Evolutionary conservation across 2,329 filamentous ascomycete species (phyloP), one percentile per base, ranked within the genome.

Genomic region (Lomentospora prolificans): DNA sequence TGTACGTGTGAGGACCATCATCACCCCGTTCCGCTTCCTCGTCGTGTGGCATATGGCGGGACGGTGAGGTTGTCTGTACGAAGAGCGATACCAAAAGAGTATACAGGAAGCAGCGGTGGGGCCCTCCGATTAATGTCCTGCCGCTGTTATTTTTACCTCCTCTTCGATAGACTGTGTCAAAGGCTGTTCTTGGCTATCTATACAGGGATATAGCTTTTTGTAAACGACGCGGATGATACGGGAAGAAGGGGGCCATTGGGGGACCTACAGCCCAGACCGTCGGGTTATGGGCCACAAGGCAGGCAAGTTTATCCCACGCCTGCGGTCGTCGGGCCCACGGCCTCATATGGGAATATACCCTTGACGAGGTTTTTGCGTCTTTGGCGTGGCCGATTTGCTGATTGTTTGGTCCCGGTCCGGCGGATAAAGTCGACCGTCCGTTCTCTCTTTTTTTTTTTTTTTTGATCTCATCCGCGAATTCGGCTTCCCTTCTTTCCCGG

Each of bases 111-210:
- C 31, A 17, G 31, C 17, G 19, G 28, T 19, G 19, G 5, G 8
- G 28, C 30, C 10, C 19, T 30, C 31, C 51, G 17, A 24, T 54
- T 54, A 54, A 54, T 54, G 52, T 54, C 52, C 52, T 54, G 36
- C 52, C 52, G 52, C 52, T 54, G 52, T 46, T 54, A 54, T 54
- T 54, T 54, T 54, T 44, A 30, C 25, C 19, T 17, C 9, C 22
- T n/a, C n/a, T n/a, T n/a, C n/a, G n/a, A n/a, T n/a, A n/a, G n/a
- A n/a, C n/a, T n/a, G n/a, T n/a, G n/a, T n/a, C n/a, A n/a, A n/a
- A n/a, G n/a, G 3, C 25, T 12, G 5, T 12, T 25, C 9, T 27
- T 28, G 24, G 22, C 3, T 50, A 5, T 27, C 2, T 28, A 10
- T 41, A 8, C 12, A n/a, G 33, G 36, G 33, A 17, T 39, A 19